Conservation (phyloP, 768 basidiomycete genomes). For the Kwoniella mangroviensis region DNA sequence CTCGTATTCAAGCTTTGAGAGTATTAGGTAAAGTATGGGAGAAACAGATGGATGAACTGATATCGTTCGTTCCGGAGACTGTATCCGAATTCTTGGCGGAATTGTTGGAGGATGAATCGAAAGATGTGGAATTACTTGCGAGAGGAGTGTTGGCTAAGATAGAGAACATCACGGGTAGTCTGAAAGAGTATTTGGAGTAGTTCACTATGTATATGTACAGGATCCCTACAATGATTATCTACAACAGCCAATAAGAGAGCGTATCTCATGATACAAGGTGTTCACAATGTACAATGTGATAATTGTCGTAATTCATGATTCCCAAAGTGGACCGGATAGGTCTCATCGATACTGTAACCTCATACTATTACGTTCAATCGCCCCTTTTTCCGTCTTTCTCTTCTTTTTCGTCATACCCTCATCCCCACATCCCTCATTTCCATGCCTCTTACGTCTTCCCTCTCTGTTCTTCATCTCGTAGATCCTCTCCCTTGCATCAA, state of each 20-base stretch:
- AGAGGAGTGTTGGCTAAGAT: slow-evolving; percentile 56
- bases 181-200: slow-evolving; percentile 55
- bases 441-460: no score
- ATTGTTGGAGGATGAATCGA: slow-evolving; percentile 72
- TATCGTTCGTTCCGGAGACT: slow-evolving; percentile 79
- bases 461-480: no score
- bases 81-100: slow-evolving; percentile 55
- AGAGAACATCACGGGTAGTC: slow-evolving; percentile 51
- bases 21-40: slow-evolving; percentile 78
- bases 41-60: slow-evolving; percentile 75
- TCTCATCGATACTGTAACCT: not conserved
- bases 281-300: no score
- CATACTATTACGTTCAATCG: not conserved
- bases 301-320: not conserved
- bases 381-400: no score
- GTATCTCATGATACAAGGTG: not conserved
- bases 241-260: not conserved
- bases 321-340: not conserved
- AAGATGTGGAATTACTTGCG: slow-evolving; percentile 73
- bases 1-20: slow-evolving; percentile 72
- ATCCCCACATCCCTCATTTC: no score
- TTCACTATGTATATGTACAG: not conserved
- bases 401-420: no score
- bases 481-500: no score
- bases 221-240: not conserved